phyloP scores from a whole-genome alignment of 768 basidiomycete genomes.

The Gloeopeniophorella convolvens region DNA sequence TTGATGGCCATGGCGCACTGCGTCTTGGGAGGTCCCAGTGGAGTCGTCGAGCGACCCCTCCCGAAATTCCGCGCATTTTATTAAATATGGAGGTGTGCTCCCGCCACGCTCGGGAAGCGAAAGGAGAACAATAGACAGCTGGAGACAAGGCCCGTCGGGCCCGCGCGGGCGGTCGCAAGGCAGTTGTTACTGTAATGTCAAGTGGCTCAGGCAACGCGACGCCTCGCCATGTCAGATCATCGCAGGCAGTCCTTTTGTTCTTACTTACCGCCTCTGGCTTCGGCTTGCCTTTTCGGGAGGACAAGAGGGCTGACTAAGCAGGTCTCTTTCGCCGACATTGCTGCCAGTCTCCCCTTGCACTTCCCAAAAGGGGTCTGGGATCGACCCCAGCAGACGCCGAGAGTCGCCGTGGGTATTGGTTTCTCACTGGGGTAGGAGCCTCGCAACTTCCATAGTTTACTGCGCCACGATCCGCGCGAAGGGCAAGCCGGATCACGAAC shows the following conservation, averaged over 20 bases:
- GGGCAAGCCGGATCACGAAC: no score
- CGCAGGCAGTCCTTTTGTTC: constrained; percentile 9
- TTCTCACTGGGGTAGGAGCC: no score
- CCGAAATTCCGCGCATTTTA: no score
- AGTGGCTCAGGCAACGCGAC: background rate
- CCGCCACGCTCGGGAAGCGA: no score
- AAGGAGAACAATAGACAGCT: constrained; percentile 2
- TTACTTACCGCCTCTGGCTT: background rate
- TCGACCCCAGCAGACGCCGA: no score
- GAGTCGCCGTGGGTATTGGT: no score
- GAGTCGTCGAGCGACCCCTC: no score
- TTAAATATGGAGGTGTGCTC: no score
- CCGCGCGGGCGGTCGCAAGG: background rate
- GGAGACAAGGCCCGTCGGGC: background rate
- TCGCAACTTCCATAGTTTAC: no score
- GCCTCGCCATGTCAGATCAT: background rate
- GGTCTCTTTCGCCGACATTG: background rate
- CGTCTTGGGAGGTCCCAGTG: background rate
- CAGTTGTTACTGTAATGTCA: background rate
- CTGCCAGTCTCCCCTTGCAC: background rate
- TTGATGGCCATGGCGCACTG: constrained; percentile 53
- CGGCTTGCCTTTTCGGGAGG: background rate
- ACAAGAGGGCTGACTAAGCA: constrained; percentile 12
- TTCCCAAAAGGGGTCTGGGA: no score
- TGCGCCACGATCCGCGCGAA: no score